Evolutionary conservation across 2,329 filamentous ascomycete species (phyloP), one percentile per base, ranked within the genome.

Genomic region (Teratosphaeriaceae sp.): DNA sequence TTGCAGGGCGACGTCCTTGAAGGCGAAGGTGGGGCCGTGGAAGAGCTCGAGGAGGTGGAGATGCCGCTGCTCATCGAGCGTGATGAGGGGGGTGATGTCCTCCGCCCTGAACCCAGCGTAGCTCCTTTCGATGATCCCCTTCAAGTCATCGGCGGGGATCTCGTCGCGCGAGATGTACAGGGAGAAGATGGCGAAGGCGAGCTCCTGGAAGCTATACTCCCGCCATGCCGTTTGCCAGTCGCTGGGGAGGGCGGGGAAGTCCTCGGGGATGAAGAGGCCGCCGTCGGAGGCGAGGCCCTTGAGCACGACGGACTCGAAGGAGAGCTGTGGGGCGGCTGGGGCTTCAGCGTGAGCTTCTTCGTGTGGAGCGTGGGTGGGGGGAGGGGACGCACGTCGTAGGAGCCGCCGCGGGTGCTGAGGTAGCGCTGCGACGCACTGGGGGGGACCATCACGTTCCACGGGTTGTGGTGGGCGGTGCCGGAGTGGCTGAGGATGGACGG

Each of bases 1-100:
- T 57, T 97, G 90, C 49, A 97, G 72, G 13, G 89, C 89, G 40
- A 89, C 85, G 66, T 97, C 90, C 69, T 97, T 95, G 73, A 97
- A 97, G 2, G 90, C 85, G 63, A 88, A 96, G 0, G 84, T 97
- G 4, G 89, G 92, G 1, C 92, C 92, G 64, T 97, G 90, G 74
- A 97, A 98, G 33, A 98, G 77, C 67, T 98, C 92, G 24, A 98
- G 78, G 43, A 96, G 73, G 62, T 95, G 81, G 31, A 96, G 72
- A 62, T 90, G 84, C 53, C 78, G 73, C 47, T 73, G 64, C 56
- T 78, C 72, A 60, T 90, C 78, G 41, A 96, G 73, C 15, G 84
- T 79, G 33, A 86, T 76, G 20, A 92, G 68, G 0, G 92, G 92
- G 0, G 87, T 88, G 31, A 87, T 80, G 42, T 94, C 80, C 31